These are phyloP conservation scores for Solidago caesia DNA, from an alignment of 129 eudicot species.

Conservation along the genomic window DNA sequence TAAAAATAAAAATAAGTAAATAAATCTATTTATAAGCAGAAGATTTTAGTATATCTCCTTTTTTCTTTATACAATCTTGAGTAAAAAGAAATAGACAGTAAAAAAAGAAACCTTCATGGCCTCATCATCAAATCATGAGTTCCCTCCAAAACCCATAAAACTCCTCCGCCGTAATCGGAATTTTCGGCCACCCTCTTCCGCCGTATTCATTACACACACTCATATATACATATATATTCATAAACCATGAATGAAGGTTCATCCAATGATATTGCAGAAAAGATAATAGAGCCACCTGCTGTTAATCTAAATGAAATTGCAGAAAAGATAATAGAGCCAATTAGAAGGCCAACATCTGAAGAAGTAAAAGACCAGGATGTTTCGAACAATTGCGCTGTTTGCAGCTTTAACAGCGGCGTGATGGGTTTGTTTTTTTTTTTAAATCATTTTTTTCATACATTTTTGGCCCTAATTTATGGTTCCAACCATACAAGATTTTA, in stretches of 20 bases:
- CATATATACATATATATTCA: not conserved
- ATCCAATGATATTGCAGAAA: slow-evolving; percentile 4
- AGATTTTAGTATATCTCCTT: too few relatives aligned
- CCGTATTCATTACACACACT: not conserved
- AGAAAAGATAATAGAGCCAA: slow-evolving; percentile 43
- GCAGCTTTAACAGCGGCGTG: slow-evolving; percentile 85
- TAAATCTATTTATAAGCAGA: too few relatives aligned
- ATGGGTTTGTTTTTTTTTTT: slow-evolving; percentile 55
- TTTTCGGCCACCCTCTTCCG: slow-evolving; percentile 4
- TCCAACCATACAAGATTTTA: not conserved
- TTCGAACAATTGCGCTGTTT: slow-evolving; percentile 95
- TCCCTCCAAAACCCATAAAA: not conserved
- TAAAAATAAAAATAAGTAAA: too few relatives aligned
- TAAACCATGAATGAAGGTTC: slow-evolving; percentile 41
- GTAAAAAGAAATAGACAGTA: too few relatives aligned
- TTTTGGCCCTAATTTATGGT: not conserved
- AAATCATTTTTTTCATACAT: not conserved
- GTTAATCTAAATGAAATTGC: slow-evolving; percentile 27
- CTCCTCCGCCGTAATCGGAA: not conserved
- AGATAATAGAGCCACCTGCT: not conserved
- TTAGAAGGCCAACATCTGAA: slow-evolving; percentile 68
- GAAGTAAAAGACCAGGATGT: slow-evolving; percentile 89
- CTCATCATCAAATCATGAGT: not conserved
- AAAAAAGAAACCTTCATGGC: too few relatives aligned
- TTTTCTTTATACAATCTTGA: too few relatives aligned